Percentiles rank a stretch among this genome's conserved stretches.
Evolutionary conservation across 768 basidiomycete genomes (phyloP).

Genomic region (Mycena capillaripes): DNA sequence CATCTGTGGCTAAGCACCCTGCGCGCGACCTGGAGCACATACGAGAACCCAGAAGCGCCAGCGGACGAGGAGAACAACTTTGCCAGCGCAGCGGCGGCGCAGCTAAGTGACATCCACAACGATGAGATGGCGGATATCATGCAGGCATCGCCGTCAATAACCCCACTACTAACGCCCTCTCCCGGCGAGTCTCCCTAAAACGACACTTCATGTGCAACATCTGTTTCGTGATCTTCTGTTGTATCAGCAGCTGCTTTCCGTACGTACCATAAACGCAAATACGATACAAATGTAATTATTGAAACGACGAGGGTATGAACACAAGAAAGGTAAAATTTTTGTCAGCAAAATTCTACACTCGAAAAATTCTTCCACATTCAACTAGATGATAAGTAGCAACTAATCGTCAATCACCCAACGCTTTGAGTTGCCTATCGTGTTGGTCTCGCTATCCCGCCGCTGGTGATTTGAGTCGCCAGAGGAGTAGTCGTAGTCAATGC

Average conservation of each 20-base stretch:
- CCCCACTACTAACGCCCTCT: conserved; percentile 50
- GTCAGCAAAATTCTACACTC: conserved; percentile 18
- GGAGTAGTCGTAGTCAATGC: conserved; percentile 46
- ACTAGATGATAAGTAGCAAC: background rate
- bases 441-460: conserved; percentile 48
- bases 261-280: conserved; percentile 27
- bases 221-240: conserved; percentile 21
- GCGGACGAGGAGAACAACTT: conserved; percentile 57
- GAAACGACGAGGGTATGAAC: conserved; percentile 15
- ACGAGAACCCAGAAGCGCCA: conserved; percentile 74
- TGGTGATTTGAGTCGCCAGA: conserved; percentile 47
- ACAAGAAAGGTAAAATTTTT: conserved; percentile 19
- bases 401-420: conserved; percentile 38
- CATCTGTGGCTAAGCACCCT: conserved; percentile 94
- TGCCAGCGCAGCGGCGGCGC: conserved; percentile 66
- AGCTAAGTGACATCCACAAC: conserved; percentile 69
- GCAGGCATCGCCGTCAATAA: conserved; percentile 65
- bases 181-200: conserved; percentile 23
- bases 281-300: conserved; percentile 26
- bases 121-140: conserved; percentile 71
- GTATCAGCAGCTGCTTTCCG: conserved; percentile 32
- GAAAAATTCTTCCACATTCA: conserved; percentile 15
- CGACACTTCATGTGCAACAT: conserved; percentile 29
- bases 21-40: conserved; percentile 76
- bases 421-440: conserved; percentile 32